Percentiles rank a stretch among this genome's conserved stretches.
phyloP scores from a whole-genome alignment of 306 rosid species.

The Hippophae rhamnoides region DNA sequence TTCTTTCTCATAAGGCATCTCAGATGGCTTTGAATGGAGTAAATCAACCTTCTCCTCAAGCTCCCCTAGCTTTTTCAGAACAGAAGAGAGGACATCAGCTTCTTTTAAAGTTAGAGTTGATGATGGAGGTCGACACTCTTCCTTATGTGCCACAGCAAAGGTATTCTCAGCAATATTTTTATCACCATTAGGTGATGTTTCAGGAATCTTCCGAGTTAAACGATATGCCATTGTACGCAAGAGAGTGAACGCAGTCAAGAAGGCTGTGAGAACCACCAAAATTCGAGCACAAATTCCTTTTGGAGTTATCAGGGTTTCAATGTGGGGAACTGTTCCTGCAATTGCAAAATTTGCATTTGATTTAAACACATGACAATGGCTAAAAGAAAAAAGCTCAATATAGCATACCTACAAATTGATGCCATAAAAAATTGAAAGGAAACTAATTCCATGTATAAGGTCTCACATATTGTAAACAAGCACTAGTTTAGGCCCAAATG shows the following conservation, averaged over 20 bases:
- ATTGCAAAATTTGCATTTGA: constrained; percentile 8
- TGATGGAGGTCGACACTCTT: constrained; percentile 35
- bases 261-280: constrained; percentile 47
- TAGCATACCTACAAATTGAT: no score
- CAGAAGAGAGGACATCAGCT: constrained; percentile 42
- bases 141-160: constrained; percentile 26
- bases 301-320: constrained; percentile 26
- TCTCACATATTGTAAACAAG: no score
- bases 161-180: constrained; percentile 26
- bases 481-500: no score
- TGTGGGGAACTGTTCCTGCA: constrained; percentile 48
- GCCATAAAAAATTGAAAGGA: no score
- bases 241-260: constrained; percentile 48
- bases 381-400: neutral
- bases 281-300: constrained; percentile 45
- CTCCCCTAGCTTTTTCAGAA: constrained; percentile 62
- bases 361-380: neutral
- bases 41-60: constrained; percentile 78
- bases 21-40: constrained; percentile 83
- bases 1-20: constrained; percentile 83
- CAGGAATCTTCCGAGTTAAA: constrained; percentile 43
- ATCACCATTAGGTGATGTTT: constrained; percentile 21
- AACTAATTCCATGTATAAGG: no score
- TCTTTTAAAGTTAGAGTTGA: constrained; percentile 27
- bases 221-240: constrained; percentile 32